Base-by-base conservation (phyloP, 2,329 filamentous ascomycete species). In the Ramularia collo-cygni region DNA sequence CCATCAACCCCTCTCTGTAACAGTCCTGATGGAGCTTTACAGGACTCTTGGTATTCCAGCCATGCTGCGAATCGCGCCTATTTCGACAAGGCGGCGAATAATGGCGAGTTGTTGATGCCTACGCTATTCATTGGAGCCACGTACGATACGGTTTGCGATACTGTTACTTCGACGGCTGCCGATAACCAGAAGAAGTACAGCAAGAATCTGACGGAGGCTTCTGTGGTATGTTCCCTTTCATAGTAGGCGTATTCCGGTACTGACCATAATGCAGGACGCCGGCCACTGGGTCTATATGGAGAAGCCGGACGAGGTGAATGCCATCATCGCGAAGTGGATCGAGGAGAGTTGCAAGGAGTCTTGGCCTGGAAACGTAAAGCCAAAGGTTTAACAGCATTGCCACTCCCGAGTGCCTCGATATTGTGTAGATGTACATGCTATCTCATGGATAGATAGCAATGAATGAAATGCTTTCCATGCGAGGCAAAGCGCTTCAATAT, bases 41-140 rank as follows among this genome's bases (percentile, higher is more conserved):
- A 24, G 21, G 60, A 57, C 17, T 59, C 64, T 0, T 67, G 62
- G 46, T 73, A 73, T 41, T 43, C 65, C 26, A 66, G 73, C 45
- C 64, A 69, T 44, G 54, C 60, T 4, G 54, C 49, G 9, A 73
- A 74, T 38, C 50, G 46, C 2, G 60, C 58, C 49, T 62, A 59
- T 5, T 61, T 62, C 14, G 58, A 60, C 17, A 57, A 63, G 28
- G 45, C 48, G 7, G 60, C 57, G 51, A 62, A 64, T 15, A 55
- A 54, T 3, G 60, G 59, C 1, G 47, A 54, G 4, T 32, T 65
- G 33, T 47, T 57, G 8, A 59, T 64, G 28, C 63, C 63, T 0
- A 54, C 61, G 5, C 46, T 73, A 29, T 62, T 58, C 38, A 58
- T 66, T 38, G 61, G 67, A 31, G 64, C 62, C 1, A 56, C 54